Conservation (phyloP, 495 filamentous ascomycete genomes). For the Penicillium malachiteum region DNA sequence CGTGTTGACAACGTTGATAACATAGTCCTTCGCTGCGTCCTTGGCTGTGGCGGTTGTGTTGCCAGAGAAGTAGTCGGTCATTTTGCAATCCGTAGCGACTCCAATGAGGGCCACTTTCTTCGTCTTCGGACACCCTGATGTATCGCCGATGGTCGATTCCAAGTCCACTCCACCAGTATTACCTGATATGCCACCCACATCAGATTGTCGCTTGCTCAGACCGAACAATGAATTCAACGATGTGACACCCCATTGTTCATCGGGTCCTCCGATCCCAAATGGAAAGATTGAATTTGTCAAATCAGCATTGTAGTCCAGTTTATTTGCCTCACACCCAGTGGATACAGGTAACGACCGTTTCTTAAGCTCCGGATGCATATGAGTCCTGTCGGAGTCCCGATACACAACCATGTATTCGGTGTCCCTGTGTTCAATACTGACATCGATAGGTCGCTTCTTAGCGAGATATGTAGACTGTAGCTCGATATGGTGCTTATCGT, state of each 20-base stretch:
- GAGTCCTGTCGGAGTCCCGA: constrained; percentile 80
- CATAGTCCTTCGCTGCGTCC: constrained; percentile 60
- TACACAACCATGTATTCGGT: constrained; percentile 88
- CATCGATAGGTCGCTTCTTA: constrained; percentile 73
- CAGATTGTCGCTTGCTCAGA: constrained; percentile 49
- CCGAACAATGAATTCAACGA: constrained; percentile 58
- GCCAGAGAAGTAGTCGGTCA: constrained; percentile 61
- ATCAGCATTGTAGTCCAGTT: constrained; percentile 68
- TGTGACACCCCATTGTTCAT: constrained; percentile 50
- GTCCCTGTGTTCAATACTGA: constrained; percentile 55
- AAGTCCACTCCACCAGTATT: constrained; percentile 86
- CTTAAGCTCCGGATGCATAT: constrained; percentile 51
- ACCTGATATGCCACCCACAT: constrained; percentile 56
- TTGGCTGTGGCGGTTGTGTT: constrained; percentile 41
- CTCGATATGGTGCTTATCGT: constrained; percentile 87
- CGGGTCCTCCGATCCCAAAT: constrained; percentile 36
- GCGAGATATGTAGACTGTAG: constrained; percentile 69
- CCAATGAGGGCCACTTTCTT: constrained; percentile 89
- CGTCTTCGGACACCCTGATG: constrained; percentile 78
- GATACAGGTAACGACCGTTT: constrained; percentile 44
- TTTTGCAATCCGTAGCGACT: constrained; percentile 89
- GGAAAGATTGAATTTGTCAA: constrained; percentile 64
- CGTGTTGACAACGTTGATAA: constrained; percentile 81
- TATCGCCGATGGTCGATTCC: constrained; percentile 74
- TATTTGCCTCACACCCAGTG: constrained; percentile 60